Evolutionary conservation across 1,284 basidiomycete genomes (phyloP).

Genomic region (Ganoderma leucocontextum): DNA sequence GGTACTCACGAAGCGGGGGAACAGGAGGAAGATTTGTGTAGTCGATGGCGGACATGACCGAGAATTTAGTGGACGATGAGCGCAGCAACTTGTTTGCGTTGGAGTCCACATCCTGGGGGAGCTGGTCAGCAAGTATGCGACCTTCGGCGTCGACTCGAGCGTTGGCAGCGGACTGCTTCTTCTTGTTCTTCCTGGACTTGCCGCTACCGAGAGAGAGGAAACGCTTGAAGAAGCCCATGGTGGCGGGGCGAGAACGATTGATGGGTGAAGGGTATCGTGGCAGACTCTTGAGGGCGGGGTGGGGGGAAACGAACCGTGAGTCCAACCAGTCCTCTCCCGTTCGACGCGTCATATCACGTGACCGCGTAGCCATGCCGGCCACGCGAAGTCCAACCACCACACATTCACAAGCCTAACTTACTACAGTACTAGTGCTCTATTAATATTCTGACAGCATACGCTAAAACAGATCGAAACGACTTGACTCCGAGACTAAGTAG

Average conservation of each 20-base stretch:
- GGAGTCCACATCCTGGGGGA: slow-evolving; percentile 62
- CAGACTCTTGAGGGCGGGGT: slow-evolving; percentile 8
- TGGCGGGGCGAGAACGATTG: slow-evolving; percentile 8
- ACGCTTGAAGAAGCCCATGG: slow-evolving; percentile 76
- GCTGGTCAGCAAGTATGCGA: slow-evolving; percentile 32
- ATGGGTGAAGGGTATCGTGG: slow-evolving; percentile 8
- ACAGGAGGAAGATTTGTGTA: slow-evolving; percentile 67
- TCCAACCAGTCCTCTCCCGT: not conserved
- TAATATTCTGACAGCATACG: no score
- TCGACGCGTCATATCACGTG: slow-evolving; percentile 15
- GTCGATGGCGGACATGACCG: slow-evolving; percentile 61
- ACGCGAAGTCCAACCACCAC: not conserved
- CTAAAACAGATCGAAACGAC: no score
- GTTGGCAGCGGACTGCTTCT: slow-evolving; percentile 33
- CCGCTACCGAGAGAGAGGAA: slow-evolving; percentile 74
- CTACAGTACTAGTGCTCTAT: no score
- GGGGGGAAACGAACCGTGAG: slow-evolving; percentile 9
- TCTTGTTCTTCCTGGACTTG: slow-evolving; percentile 59
- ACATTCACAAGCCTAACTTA: no score
- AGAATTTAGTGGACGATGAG: slow-evolving; percentile 73
- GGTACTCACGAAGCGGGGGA: slow-evolving; percentile 73
- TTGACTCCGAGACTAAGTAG: no score
- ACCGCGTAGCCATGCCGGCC: not conserved
- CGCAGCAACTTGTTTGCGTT: slow-evolving; percentile 67
- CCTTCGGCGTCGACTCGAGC: slow-evolving; percentile 38